Percentiles rank a stretch among this genome's conserved stretches.
These are phyloP conservation scores for Linnemannia exigua DNA, from an alignment of 192 early-diverging fungal species.

Conservation along the genomic window DNA sequence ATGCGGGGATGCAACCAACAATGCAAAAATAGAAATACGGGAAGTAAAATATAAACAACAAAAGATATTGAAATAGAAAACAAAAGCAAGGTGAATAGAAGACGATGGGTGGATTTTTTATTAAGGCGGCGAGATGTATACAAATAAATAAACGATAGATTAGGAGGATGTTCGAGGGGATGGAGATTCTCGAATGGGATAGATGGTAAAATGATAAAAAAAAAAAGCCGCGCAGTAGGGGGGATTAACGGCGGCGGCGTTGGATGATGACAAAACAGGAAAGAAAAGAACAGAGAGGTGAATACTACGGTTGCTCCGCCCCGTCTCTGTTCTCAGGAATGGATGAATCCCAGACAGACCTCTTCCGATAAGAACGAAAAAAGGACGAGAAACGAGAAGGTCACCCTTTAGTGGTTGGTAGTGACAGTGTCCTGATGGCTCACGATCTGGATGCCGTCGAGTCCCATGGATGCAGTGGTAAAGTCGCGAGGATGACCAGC, in stretches of 20 bases:
- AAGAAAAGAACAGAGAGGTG: not conserved
- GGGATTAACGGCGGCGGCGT: too few relatives aligned
- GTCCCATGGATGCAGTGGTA: conserved; percentile 9
- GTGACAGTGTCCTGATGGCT: conserved; percentile 2
- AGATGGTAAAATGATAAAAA: not conserved
- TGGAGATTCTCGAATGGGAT: too few relatives aligned
- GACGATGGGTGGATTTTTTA: too few relatives aligned
- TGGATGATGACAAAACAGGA: not conserved
- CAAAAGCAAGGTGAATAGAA: too few relatives aligned
- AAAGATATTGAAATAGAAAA: too few relatives aligned
- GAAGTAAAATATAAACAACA: too few relatives aligned
- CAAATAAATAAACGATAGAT: too few relatives aligned
- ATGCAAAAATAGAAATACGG: too few relatives aligned
- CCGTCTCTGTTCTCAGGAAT: not conserved
- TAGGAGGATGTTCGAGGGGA: too few relatives aligned
- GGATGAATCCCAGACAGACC: not conserved
- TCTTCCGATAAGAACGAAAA: not conserved
- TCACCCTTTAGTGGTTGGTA: not conserved
- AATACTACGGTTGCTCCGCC: not conserved
- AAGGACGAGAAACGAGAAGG: not conserved
- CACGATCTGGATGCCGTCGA: conserved; percentile 28
- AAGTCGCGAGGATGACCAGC: conserved; percentile 4
- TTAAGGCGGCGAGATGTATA: too few relatives aligned
- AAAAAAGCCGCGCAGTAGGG: not conserved
- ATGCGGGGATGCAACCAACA: not conserved